phyloP scores from a whole-genome alignment of 331 rosid genomes.

The Rosa hybrid region DNA sequence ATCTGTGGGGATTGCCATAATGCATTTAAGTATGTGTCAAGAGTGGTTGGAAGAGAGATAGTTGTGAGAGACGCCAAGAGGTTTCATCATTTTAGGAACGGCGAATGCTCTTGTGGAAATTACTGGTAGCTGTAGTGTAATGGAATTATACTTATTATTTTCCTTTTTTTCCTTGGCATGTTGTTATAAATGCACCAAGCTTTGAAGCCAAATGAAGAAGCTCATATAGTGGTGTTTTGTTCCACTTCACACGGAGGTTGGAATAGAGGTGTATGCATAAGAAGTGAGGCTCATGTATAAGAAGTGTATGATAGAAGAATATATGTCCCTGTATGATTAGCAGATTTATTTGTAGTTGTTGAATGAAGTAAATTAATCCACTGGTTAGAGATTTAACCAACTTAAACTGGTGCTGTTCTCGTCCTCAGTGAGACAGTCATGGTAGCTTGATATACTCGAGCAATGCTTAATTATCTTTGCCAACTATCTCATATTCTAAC shows the following conservation, averaged over 20 bases:
- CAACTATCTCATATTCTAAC: too few relatives aligned
- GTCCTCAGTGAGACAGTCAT: background rate
- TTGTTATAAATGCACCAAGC: background rate
- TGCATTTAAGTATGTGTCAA: conserved; percentile 21
- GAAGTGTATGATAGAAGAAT: background rate
- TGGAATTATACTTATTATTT: background rate
- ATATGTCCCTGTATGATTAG: background rate
- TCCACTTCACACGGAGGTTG: too few relatives aligned
- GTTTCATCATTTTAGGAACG: conserved; percentile 33
- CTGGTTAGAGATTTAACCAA: background rate
- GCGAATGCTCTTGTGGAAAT: conserved; percentile 39
- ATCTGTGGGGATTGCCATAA: conserved; percentile 38
- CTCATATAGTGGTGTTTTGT: background rate
- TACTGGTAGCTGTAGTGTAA: conserved; percentile 23
- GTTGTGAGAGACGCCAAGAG: conserved; percentile 43
- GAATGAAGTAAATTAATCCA: background rate
- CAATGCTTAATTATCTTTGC: too few relatives aligned
- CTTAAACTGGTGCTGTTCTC: background rate
- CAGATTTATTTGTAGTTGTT: background rate
- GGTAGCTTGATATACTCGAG: background rate
- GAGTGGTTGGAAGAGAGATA: conserved; percentile 29
- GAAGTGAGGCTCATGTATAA: background rate
- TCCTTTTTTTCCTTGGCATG: background rate
- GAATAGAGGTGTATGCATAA: too few relatives aligned
- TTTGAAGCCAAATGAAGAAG: background rate